Conservation (phyloP, 2,329 filamentous ascomycete genomes). For the Ophiostoma piceae region DNA sequence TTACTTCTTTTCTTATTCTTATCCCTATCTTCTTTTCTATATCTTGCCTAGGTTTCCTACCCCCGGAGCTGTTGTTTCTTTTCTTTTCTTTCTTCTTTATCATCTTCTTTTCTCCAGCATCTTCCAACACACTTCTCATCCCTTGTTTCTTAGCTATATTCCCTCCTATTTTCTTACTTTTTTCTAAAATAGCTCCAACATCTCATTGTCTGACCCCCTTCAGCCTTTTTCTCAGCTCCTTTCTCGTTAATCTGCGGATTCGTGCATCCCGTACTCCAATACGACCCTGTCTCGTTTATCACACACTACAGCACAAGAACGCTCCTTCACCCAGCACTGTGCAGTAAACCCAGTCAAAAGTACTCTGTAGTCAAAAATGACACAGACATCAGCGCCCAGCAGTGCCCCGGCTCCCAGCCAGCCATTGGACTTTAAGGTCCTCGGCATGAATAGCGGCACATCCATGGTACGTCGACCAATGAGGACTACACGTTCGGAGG, state of each 20-base stretch:
- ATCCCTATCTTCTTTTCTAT: neutral
- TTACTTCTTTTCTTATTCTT: neutral
- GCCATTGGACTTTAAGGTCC: slow-evolving; percentile 46
- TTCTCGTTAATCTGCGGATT: slow-evolving; percentile 1
- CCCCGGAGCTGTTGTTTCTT: neutral
- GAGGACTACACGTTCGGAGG: neutral
- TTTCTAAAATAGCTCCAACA: neutral
- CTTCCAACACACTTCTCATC: neutral
- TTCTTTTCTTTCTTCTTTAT: neutral
- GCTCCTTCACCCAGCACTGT: neutral
- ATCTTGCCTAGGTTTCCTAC: neutral
- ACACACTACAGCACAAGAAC: neutral
- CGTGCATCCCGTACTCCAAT: neutral
- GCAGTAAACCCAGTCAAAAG: neutral
- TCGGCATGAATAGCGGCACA: slow-evolving; percentile 51
- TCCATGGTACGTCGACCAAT: slow-evolving; percentile 38
- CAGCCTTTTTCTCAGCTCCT: neutral
- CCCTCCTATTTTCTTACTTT: too few species aligned
- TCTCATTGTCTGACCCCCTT: neutral
- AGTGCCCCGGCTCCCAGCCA: slow-evolving; percentile 20
- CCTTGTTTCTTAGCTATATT: neutral
- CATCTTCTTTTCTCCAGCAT: neutral
- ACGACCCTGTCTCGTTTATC: neutral
- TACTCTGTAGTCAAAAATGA: neutral
- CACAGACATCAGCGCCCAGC: slow-evolving; percentile 4